Evolutionary conservation across 176 grass and related monocot species (phyloP), one percentile per base, ranked within the genome.

Genomic region (Carex scoparia): DNA sequence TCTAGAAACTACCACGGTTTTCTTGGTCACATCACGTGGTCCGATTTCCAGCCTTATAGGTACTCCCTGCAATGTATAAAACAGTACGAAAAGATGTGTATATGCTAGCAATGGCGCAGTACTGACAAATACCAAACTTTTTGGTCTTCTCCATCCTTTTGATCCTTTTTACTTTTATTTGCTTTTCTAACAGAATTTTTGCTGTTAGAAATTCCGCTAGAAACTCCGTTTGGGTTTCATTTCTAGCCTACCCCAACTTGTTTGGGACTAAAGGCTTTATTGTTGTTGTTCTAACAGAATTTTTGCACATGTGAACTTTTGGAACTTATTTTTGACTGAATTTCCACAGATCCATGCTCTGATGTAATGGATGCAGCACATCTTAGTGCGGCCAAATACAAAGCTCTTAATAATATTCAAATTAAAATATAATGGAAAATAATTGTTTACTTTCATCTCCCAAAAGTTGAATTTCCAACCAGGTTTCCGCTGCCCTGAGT

Each of bases 391-490:
- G 28, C 28, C 51, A 78, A 32, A 78, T 78, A 56, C 13, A 78
- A 35, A 9, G 6, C 74, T 35, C 5, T 18, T 18, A 58, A 79
- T 19, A 75, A 19, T 9, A 31, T 35, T 53, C 13, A 11, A 82
- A 65, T 65, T 61, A 65, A 82, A 31, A 46, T 65, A 81, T 65
- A 38, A 14, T 65, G 37, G 32, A 11, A 46, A 63, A 81, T 30
- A 81, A 87, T 46, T 38, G 31, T 58, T 85, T 95, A 95, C 96
- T 88, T 98, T 98, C 96, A 95, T 98, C 87, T 98, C 96, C 88
- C 94, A 98, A 81, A 94, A 93, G 84, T 98, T 98, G 64, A 95
- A 98, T 79, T 98, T 95, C 90, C 93, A 98, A 69, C 96, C 93
- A 5, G 96, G 96, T 61, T 91, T 92, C 23, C 87, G 85, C 80